phyloP scores from a whole-genome alignment of 2,329 filamentous ascomycete genomes.

The Cytospora piceicola region DNA sequence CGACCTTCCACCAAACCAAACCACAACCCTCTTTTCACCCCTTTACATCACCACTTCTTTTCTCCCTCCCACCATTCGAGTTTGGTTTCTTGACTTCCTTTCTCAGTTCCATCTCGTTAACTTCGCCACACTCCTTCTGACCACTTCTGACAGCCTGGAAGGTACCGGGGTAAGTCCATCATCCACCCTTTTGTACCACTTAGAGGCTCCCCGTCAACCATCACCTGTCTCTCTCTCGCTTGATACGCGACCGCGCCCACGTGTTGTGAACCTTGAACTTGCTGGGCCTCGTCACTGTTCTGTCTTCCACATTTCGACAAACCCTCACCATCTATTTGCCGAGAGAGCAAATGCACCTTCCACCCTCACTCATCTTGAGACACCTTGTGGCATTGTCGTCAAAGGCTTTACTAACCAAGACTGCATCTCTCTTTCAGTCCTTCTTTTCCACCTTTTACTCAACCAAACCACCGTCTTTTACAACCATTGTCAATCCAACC shows the following conservation, averaged over 20 bases:
- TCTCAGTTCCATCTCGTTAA: neutral
- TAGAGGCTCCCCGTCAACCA: neutral
- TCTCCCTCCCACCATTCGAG: neutral
- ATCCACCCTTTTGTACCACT: neutral
- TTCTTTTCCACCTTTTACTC: too few relatives aligned
- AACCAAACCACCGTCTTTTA: neutral
- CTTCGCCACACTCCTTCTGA: neutral
- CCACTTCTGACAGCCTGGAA: neutral
- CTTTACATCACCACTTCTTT: neutral
- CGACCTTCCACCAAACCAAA: neutral
- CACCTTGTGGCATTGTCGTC: neutral
- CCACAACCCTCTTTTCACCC: neutral
- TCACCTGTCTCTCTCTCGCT: neutral
- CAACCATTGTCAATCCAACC: neutral
- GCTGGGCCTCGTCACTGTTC: neutral
- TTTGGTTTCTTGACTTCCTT: neutral
- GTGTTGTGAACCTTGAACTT: neutral
- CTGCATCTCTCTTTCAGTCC: neutral
- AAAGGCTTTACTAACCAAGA: neutral
- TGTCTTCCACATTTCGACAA: too few relatives aligned
- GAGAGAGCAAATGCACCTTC: neutral
- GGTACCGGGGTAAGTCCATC: neutral
- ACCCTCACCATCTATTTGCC: neutral
- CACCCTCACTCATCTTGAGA: neutral
- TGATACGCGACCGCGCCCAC: neutral